These are phyloP conservation scores for Kockiozyma suomiensis DNA, from an alignment of 805 yeast species.

Conservation along the genomic window DNA sequence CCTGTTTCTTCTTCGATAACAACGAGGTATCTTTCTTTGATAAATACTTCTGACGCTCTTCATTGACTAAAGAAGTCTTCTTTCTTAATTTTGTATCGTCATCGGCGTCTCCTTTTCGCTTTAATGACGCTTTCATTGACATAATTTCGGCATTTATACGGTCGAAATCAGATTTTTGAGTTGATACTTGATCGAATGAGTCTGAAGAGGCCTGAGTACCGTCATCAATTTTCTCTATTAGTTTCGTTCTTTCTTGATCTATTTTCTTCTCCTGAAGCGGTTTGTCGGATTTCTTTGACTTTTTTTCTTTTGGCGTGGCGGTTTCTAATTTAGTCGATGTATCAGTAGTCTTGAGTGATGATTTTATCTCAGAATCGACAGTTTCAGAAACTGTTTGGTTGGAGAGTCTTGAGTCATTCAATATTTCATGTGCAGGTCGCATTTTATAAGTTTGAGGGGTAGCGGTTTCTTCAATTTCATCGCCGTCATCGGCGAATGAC, in stretches of 20 bases:
- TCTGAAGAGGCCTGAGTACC: constrained; percentile 9
- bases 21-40: not conserved
- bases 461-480: constrained; percentile 38
- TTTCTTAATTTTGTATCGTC: constrained; percentile 14
- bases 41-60: constrained; percentile 36
- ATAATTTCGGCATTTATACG: constrained; percentile 28
- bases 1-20: constrained; percentile 10
- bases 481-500: constrained; percentile 48
- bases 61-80: constrained; percentile 38
- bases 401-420: constrained; percentile 22
- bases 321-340: not conserved
- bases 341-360: no score
- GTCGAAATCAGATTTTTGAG: constrained; percentile 26
- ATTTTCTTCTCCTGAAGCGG: not conserved
- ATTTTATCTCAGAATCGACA: not conserved
- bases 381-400: constrained; percentile 1
- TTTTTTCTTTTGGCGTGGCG: not conserved
- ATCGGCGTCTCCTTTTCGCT: constrained; percentile 5
- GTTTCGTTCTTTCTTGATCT: not conserved
- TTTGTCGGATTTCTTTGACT: not conserved
- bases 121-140: constrained; percentile 29
- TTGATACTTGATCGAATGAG: constrained; percentile 3
- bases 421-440: constrained; percentile 37
- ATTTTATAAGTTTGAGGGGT: constrained; percentile 33
- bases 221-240: not conserved